These are phyloP conservation scores for Neoscytalidium dimidiatum DNA, from an alignment of 2,329 filamentous ascomycete genomes.

Conservation along the genomic window DNA sequence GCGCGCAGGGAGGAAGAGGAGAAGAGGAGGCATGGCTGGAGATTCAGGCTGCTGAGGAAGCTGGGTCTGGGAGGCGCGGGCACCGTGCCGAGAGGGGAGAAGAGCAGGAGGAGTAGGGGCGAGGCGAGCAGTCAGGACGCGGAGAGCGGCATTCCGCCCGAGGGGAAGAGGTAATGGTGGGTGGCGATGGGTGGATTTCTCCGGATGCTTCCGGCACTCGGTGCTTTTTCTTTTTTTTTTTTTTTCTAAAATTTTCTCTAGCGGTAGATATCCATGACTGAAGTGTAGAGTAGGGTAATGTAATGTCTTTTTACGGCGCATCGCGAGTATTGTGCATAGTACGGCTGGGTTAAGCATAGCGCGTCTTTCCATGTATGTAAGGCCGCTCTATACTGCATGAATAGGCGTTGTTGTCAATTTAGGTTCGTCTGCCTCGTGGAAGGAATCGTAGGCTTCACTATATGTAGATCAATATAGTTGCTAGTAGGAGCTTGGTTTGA, in stretches of 20 bases:
- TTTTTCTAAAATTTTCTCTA: too few relatives aligned
- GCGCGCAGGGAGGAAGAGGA: slow-evolving; percentile 48
- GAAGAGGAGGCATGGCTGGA: slow-evolving; percentile 26
- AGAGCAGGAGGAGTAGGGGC: slow-evolving; percentile 14
- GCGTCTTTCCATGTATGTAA: too few relatives aligned
- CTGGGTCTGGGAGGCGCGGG: slow-evolving; percentile 28
- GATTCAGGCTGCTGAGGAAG: slow-evolving; percentile 31
- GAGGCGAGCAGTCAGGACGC: slow-evolving; percentile 26
- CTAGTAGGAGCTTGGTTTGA: too few relatives aligned
- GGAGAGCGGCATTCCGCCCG: slow-evolving; percentile 38
- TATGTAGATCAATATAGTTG: too few relatives aligned
- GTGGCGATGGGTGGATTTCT: neutral
- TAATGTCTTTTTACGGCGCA: neutral
- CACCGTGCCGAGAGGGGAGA: slow-evolving; percentile 24
- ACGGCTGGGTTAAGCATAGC: too few relatives aligned
- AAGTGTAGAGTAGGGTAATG: neutral
- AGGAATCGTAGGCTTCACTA: too few relatives aligned
- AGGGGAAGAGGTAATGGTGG: slow-evolving; percentile 26
- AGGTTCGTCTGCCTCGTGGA: too few relatives aligned
- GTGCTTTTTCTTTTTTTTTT: neutral
- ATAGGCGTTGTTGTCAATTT: too few relatives aligned
- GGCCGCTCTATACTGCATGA: too few relatives aligned
- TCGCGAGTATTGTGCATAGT: too few relatives aligned
- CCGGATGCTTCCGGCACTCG: neutral
- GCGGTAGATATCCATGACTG: neutral